Base-by-base conservation (phyloP, 2,329 filamentous ascomycete genomes). In the Coniochaeta hoffmannii region DNA sequence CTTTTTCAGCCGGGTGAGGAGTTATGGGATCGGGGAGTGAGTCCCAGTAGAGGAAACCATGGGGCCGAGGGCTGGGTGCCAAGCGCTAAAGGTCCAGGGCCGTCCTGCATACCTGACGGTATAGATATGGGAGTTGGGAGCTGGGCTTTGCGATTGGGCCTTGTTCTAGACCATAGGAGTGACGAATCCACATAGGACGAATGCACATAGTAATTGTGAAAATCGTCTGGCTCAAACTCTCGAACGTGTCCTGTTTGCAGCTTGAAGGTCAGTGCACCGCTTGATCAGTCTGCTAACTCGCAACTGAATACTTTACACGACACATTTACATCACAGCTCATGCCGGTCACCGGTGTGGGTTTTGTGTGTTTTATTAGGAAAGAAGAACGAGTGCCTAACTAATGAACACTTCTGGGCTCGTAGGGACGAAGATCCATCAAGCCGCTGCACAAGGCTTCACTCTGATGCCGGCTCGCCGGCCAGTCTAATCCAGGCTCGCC, bases 1-100 rank as follows among this genome's bases (percentile, higher is more conserved):
- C 64, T 82, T 85, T 65, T 88, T 86, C 62, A 87, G 84, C 64
- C 74, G 85, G 12, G 85, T 88, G 4, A 80, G 75, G 69, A 84
- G 82, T 60, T 87, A 85, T 60, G 82, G 81, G 0, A 63, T 71
- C 55, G 76, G 76, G 19, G 76, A 73, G 58, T 76, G 24, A 50
- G 24, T n/a, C n/a, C n/a, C n/a, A n/a, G n/a, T n/a, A 41, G 36
- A 22, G 36, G 36, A 7, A 7, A 32, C 30, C 30, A 12, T 7
- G 12, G 30, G 30, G 30, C 7, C 12, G 30, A 32, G 12, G 30
- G 30, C 12, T 32, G 30, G 30, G 7, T 32, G 12, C 7, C 7
- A 32, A 32, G 30, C 7, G 30, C n/a, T n/a, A n/a, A n/a, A n/a
- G n/a, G n/a, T n/a, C n/a, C n/a, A n/a, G n/a, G n/a, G n/a, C n/a